Conservation (phyloP, 352 stramenopile genomes). For the Sclerospora graminicola region DNA sequence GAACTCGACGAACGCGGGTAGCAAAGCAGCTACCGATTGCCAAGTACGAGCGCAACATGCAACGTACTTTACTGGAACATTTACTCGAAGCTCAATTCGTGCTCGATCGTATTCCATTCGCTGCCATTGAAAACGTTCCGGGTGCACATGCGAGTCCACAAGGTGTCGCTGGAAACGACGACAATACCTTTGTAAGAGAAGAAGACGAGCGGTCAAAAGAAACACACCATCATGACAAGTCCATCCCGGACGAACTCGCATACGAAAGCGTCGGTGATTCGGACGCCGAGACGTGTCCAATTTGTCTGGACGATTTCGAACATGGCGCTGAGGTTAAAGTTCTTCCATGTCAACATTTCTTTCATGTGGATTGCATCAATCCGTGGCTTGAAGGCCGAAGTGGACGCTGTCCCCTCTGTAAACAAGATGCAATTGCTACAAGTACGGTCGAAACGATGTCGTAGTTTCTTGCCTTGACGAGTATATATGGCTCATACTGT, state of each 20-base stretch:
- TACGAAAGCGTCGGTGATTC: conserved; percentile 15
- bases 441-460: conserved; percentile 17
- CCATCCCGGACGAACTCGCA: conserved; percentile 1
- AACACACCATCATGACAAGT: conserved; percentile 3
- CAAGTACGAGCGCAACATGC: conserved; percentile 43
- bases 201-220: conserved; percentile 1
- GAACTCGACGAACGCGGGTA: conserved; percentile 38
- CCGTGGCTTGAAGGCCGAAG: conserved; percentile 75
- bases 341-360: conserved; percentile 80
- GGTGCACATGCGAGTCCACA: neutral
- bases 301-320: conserved; percentile 72
- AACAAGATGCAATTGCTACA: conserved; percentile 62
- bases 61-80: conserved; percentile 33
- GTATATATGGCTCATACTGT: no score
- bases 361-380: conserved; percentile 80
- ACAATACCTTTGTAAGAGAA: conserved; percentile 7
- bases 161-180: neutral
- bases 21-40: conserved; percentile 46
- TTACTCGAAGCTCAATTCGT: conserved; percentile 35
- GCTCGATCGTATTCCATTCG: conserved; percentile 35
- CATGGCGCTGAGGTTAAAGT: conserved; percentile 54
- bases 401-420: conserved; percentile 74
- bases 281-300: conserved; percentile 46
- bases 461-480: no score
- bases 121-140: conserved; percentile 21